Evolutionary conservation across 768 basidiomycete species (phyloP).

Genomic region (Ramaria rubella): DNA sequence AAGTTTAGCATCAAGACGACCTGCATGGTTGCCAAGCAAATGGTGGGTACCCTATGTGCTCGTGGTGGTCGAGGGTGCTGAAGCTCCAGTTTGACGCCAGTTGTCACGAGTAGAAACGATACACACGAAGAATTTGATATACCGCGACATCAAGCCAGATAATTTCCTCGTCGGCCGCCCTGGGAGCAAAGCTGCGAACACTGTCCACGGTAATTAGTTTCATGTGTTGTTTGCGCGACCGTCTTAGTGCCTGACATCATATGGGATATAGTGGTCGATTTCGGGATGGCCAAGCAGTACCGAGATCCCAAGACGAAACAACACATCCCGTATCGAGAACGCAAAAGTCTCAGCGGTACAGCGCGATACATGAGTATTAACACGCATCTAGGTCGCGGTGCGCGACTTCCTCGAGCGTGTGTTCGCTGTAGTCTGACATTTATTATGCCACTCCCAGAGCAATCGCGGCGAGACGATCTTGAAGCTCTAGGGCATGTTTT

Average conservation of each 20-base stretch:
- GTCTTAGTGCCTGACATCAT: background rate
- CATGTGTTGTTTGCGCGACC: conserved; percentile 2
- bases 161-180: conserved; percentile 97
- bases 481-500: conserved; percentile 99
- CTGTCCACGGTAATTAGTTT: conserved; percentile 38
- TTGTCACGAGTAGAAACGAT: conserved; percentile 94
- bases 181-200: conserved; percentile 80
- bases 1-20: conserved; percentile 98
- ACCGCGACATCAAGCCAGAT: conserved; percentile 99
- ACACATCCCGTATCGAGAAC: conserved; percentile 97
- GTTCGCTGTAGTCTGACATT: conserved; percentile 2
- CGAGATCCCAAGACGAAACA: conserved; percentile 99
- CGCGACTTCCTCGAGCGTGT: conserved; percentile 14
- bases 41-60: conserved; percentile 43
- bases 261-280: conserved; percentile 69
- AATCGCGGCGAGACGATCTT: conserved; percentile 91
- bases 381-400: conserved; percentile 95
- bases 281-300: conserved; percentile 99
- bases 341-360: conserved; percentile 94
- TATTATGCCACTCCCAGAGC: conserved; percentile 42
- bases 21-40: conserved; percentile 97
- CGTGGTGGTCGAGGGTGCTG: background rate
- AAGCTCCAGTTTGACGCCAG: conserved; percentile 33
- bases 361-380: conserved; percentile 99
- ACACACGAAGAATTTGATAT: conserved; percentile 99